Evolutionary conservation across 352 stramenopile species (phyloP), one percentile per base, ranked within the genome.

Genomic region (Pythium dissimile): DNA sequence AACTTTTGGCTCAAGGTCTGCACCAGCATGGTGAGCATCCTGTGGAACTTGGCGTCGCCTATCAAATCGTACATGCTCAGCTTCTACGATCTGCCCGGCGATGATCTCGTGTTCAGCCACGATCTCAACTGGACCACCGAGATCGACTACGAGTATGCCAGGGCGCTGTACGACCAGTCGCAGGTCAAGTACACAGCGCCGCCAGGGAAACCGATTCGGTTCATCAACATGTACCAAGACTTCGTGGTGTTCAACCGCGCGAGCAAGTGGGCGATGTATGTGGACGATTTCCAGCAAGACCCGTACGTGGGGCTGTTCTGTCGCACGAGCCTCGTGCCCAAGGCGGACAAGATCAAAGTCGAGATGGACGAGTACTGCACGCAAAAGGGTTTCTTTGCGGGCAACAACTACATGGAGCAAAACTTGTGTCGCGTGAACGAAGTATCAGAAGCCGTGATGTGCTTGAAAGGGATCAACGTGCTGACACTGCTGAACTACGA

Each of bases 191-290:
- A 51, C 44, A 52, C 49, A 16, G 50, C 35, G 0, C 34, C 27
- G 7, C 23, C 27, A 21, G 30, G 23, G 20, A 26, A 60, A 18
- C 50, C 59, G 23, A 54, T 66, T 3, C 59, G 59, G 34, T 66
- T 66, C 44, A 60, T 66, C 27, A 66, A 66, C 50, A 66, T 66
- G 43, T 66, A 60, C 44, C n/a, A 24, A 21, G 59, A 66, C 35
- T 66, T 66, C 60, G 50, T 66, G 31, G 44, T 66, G 10, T 66
- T 66, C 21, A 59, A 60, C 37, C 49, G 51, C 10, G 51, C 59
- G 0, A 38, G 20, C 10, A 51, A 42, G 20, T 66, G 59, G 59
- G 59, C 59, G 0, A 20, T 50, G 16, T 38, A 59, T 20, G 28
- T 66, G 20, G 51, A 66, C 45, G 37, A 60, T n/a, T 60, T 60